These are phyloP conservation scores for Apophysomyces elegans DNA, from an alignment of 371 early-diverging fungal genomes.

Conservation along the genomic window DNA sequence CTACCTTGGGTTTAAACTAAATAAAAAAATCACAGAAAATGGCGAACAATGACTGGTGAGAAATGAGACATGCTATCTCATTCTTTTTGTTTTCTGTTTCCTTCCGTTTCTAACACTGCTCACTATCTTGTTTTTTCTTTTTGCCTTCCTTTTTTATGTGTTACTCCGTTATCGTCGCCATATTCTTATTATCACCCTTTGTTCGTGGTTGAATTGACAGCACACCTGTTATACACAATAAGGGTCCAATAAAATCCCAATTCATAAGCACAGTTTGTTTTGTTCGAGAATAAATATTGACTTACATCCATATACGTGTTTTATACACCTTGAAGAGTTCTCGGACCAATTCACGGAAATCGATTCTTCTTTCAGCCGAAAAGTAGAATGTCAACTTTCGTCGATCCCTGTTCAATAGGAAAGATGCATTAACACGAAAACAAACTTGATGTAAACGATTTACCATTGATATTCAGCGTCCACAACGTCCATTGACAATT, in stretches of 20 bases:
- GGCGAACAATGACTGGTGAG: too few relatives aligned
- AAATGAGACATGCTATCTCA: too few relatives aligned
- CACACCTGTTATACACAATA: slow-evolving; percentile 16
- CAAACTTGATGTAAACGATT: not conserved
- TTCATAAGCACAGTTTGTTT: too few relatives aligned
- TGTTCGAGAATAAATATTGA: not conserved
- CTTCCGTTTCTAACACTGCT: too few relatives aligned
- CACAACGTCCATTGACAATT: slow-evolving; percentile 92
- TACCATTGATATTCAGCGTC: slow-evolving; percentile 98
- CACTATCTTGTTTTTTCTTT: too few relatives aligned
- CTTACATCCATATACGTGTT: slow-evolving; percentile 98
- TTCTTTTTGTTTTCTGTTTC: too few relatives aligned
- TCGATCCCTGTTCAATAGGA: slow-evolving; percentile 70
- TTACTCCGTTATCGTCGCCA: too few relatives aligned
- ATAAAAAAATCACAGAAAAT: too few relatives aligned
- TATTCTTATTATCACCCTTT: not conserved
- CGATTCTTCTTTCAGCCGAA: slow-evolving; percentile 91
- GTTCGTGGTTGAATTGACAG: slow-evolving; percentile 19
- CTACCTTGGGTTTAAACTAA: too few relatives aligned
- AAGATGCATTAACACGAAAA: too few relatives aligned
- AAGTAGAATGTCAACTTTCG: slow-evolving; percentile 97
- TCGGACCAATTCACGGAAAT: slow-evolving; percentile 98
- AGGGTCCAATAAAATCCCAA: not conserved
- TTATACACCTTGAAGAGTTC: slow-evolving; percentile 99
- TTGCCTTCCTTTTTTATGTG: too few relatives aligned